A percentile compares a stretch with the other conserved stretches of the same genome.
Evolutionary conservation across 1,284 basidiomycete genomes (phyloP).

Genomic region (Anthracocystis setariae): DNA sequence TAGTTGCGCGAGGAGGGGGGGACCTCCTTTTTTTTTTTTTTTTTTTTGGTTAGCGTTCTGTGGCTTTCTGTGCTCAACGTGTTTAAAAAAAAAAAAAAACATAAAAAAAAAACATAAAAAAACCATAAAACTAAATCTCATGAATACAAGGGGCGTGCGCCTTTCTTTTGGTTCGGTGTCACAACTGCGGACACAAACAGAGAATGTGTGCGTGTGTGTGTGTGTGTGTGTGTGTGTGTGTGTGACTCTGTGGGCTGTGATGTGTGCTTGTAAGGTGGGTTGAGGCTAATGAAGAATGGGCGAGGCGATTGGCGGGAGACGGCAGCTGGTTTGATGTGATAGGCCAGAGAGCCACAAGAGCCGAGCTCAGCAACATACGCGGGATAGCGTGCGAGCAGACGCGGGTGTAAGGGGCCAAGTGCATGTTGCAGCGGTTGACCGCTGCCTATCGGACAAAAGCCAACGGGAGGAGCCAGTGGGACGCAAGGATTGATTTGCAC

Average conservation of each 20-base stretch:
- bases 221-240: no score
- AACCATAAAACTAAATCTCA: no score
- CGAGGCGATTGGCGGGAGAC: no score
- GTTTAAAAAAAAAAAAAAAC: no score
- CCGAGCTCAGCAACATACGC: slow-evolving; percentile 2
- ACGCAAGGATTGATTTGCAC: no score
- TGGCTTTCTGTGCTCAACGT: no score
- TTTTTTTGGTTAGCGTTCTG: neutral
- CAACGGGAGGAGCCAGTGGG: no score
- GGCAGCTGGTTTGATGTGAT: slow-evolving; percentile 25
- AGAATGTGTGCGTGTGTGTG: no score
- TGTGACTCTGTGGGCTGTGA: neutral
- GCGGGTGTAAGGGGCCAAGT: slow-evolving; percentile 2
- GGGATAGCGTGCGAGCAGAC: slow-evolving; percentile 14
- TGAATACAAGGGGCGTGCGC: slow-evolving; percentile 1
- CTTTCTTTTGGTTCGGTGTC: slow-evolving; percentile 6
- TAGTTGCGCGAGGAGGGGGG: neutral
- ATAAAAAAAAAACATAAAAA: no score
- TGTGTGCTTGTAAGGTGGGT: slow-evolving; percentile 12
- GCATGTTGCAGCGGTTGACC: neutral
- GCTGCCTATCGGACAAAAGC: neutral
- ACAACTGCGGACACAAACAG: no score
- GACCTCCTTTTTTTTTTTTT: neutral
- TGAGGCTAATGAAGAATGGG: neutral
- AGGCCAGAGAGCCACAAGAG: slow-evolving; percentile 7